Conservation (phyloP, 192 early-diverging fungal species). For the Gonapodya sp. region DNA sequence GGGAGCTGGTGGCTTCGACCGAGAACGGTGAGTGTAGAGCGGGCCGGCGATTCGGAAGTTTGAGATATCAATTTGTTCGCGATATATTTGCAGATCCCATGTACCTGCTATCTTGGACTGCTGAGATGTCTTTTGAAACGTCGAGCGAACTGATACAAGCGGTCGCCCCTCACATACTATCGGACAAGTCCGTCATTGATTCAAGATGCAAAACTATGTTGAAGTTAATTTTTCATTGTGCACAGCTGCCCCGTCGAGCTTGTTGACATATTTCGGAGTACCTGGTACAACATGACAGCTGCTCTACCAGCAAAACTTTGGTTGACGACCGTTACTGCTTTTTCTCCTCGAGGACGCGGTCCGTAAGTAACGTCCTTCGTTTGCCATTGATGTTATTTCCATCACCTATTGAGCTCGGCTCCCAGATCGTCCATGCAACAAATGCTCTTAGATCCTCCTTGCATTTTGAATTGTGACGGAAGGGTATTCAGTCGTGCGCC, state of each 20-base stretch:
- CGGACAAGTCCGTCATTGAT: background rate
- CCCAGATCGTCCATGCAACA: background rate
- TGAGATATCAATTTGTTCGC: too few species aligned
- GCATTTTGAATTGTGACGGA: background rate
- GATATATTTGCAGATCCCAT: background rate
- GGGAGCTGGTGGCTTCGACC: too few species aligned
- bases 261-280: background rate
- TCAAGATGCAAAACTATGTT: background rate
- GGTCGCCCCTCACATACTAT: background rate
- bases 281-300: background rate
- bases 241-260: background rate
- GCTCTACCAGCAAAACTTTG: background rate
- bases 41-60: too few species aligned
- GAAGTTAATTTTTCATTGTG: background rate
- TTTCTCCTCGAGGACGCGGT: background rate
- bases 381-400: background rate
- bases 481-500: background rate
- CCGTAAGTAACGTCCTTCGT: background rate
- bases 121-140: background rate
- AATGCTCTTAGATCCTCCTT: background rate
- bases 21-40: too few species aligned
- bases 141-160: background rate
- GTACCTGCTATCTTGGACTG: background rate
- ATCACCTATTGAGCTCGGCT: too few species aligned
- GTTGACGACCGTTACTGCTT: background rate